phyloP scores from a whole-genome alignment of 2,329 filamentous ascomycete species.

The Daldinia sp. region DNA sequence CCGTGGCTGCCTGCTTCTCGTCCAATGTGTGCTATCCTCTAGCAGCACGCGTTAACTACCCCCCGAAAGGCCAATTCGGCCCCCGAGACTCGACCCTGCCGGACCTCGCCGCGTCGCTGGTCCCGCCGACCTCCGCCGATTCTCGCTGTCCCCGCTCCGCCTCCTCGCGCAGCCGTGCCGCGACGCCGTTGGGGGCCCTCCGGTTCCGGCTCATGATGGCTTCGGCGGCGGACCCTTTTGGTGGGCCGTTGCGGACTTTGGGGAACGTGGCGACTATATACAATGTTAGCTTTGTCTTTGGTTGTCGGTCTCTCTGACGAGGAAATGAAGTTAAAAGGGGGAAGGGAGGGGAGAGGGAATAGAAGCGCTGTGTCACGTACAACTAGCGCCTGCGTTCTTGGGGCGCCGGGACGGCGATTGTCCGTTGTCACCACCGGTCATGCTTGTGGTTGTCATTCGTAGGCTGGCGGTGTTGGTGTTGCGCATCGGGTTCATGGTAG shows the following conservation, averaged over 20 bases:
- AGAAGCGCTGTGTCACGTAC: not conserved
- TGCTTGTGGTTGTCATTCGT: conserved; percentile 9
- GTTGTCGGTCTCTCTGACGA: too few species aligned
- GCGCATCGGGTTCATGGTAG: conserved; percentile 22
- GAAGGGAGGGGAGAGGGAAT: too few species aligned
- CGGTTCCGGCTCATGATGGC: conserved; percentile 26
- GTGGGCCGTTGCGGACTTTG: conserved; percentile 33
- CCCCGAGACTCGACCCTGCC: conserved; percentile 5
- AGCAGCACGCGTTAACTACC: not conserved
- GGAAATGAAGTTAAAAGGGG: not conserved
- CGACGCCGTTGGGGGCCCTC: conserved; percentile 10
- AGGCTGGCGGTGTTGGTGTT: conserved; percentile 38
- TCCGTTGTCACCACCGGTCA: not conserved
- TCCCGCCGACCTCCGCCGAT: not conserved
- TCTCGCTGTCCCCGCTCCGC: conserved; percentile 20
- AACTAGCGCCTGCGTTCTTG: conserved; percentile 40
- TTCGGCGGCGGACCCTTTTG: conserved; percentile 29
- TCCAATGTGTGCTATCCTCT: not conserved
- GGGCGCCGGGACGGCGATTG: conserved; percentile 23
- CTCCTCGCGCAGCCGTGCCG: conserved; percentile 22
- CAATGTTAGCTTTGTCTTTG: not conserved
- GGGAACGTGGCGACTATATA: conserved; percentile 42
- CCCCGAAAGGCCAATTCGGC: conserved; percentile 32
- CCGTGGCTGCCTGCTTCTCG: not conserved
- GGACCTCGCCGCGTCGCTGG: not conserved